phyloP scores from a whole-genome alignment of 768 basidiomycete genomes.

The Gautieria morchelliformis region DNA sequence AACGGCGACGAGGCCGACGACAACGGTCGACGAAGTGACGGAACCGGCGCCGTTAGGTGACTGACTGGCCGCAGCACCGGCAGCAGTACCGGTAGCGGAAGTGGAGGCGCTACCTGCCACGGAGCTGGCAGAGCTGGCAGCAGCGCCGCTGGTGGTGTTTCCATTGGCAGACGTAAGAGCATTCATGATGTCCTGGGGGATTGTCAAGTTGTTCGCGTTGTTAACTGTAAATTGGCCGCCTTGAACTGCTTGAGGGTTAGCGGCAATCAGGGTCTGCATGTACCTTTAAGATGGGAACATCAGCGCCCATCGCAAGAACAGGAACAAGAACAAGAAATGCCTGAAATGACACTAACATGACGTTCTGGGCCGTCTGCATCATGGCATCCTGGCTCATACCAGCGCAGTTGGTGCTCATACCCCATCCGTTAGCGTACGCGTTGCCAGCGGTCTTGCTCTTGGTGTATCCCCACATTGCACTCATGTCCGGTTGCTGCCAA shows the following conservation, averaged over 20 bases:
- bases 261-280: slow-evolving; percentile 34
- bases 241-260: slow-evolving; percentile 42
- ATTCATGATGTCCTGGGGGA: slow-evolving; percentile 51
- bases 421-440: slow-evolving; percentile 45
- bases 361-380: slow-evolving; percentile 51
- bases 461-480: slow-evolving; percentile 46
- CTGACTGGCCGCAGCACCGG: slow-evolving; percentile 11
- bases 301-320: neutral
- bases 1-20: slow-evolving; percentile 42
- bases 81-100: slow-evolving; percentile 10
- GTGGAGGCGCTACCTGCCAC: neutral
- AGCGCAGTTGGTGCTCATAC: slow-evolving; percentile 48
- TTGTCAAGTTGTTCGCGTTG: slow-evolving; percentile 32
- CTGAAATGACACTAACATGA: slow-evolving; percentile 24
- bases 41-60: slow-evolving; percentile 36
- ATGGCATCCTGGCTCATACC: slow-evolving; percentile 36
- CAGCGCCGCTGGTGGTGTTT: slow-evolving; percentile 15
- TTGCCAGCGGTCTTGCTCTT: slow-evolving; percentile 38
- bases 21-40: slow-evolving; percentile 36
- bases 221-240: slow-evolving; percentile 45
- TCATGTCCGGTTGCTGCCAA: slow-evolving; percentile 41
- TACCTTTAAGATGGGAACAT: slow-evolving; percentile 19
- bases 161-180: slow-evolving; percentile 21
- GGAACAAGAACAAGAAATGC: neutral
- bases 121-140: slow-evolving; percentile 12